Evolutionary conservation across 495 filamentous ascomycete species (phyloP).

Genomic region (Penicillium roqueforti): DNA sequence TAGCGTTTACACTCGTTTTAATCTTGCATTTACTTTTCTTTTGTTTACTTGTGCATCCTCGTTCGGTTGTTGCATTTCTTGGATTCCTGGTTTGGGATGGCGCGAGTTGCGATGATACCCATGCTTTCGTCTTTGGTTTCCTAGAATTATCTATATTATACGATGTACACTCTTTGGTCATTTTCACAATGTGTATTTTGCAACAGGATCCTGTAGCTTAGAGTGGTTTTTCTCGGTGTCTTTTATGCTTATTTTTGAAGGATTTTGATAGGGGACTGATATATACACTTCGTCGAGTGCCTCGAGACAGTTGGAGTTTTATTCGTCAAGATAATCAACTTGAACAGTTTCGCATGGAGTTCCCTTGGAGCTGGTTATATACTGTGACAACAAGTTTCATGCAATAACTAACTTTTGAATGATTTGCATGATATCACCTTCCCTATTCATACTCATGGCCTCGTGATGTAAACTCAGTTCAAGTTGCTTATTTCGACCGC

Average conservation of each 20-base stretch:
- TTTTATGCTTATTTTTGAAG: too few relatives aligned
- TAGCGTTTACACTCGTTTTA: slow-evolving; percentile 7
- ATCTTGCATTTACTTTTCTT: slow-evolving; percentile 8
- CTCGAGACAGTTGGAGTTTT: not conserved
- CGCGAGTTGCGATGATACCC: slow-evolving; percentile 9
- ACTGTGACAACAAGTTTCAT: not conserved
- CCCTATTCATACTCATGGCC: slow-evolving; percentile 7
- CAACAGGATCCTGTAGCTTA: not conserved
- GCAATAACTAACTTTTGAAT: not conserved
- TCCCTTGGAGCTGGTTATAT: not conserved
- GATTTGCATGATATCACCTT: slow-evolving; percentile 5
- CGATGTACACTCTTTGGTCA: not conserved
- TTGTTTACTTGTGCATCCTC: slow-evolving; percentile 1
- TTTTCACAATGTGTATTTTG: not conserved
- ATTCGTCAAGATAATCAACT: not conserved
- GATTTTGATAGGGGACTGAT: too few relatives aligned
- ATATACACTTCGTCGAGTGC: not conserved
- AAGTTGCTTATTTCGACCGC: slow-evolving; percentile 3
- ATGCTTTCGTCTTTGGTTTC: slow-evolving; percentile 9
- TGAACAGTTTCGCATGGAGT: not conserved
- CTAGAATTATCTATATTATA: slow-evolving; percentile 2
- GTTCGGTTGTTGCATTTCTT: slow-evolving; percentile 6
- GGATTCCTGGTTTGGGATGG: slow-evolving; percentile 4
- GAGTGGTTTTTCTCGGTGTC: too few relatives aligned
- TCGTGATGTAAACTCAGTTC: slow-evolving; percentile 3